Conservation (phyloP, 1,284 basidiomycete genomes). For the Tilletiopsis washingtonensis region DNA sequence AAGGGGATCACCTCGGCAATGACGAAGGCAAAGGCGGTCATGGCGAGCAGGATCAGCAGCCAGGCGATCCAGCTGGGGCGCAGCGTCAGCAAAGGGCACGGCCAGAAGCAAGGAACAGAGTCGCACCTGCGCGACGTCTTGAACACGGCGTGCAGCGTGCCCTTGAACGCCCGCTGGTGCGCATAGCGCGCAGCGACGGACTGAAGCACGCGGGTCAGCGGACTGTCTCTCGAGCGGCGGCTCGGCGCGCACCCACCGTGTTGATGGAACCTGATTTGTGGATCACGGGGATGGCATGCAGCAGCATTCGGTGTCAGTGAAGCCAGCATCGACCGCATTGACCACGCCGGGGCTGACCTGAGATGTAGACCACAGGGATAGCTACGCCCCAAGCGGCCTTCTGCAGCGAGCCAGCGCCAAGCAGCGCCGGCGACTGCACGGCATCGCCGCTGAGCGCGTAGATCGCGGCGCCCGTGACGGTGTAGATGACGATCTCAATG, state of each 20-base stretch:
- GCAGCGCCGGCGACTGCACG: conserved; percentile 28
- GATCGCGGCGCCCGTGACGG: conserved; percentile 32
- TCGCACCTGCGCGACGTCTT: conserved; percentile 30
- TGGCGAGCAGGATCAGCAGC: conserved; percentile 15
- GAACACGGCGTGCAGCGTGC: conserved; percentile 30
- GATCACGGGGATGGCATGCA: no score
- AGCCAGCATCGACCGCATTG: no score
- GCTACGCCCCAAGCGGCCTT: conserved; percentile 37
- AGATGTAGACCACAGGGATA: conserved; percentile 38
- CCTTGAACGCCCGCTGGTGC: conserved; percentile 25
- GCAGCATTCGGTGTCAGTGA: no score
- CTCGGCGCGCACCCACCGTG: no score
- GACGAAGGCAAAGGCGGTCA: conserved; percentile 21
- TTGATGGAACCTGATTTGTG: no score
- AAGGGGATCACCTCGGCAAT: conserved; percentile 31
- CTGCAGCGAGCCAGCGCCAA: conserved; percentile 23
- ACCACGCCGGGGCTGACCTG: no score
- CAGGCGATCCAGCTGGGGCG: conserved; percentile 32
- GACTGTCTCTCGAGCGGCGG: conserved; percentile 39
- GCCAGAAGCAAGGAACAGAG: no score
- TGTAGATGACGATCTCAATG: conserved; percentile 37
- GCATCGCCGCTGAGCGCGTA: conserved; percentile 31
- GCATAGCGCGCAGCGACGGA: no score
- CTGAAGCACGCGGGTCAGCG: conserved; percentile 24
- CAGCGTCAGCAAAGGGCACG: no score